Evolutionary conservation across 352 stramenopile species (phyloP), one percentile per base, ranked within the genome.

Genomic region (Globisporangium sylvaticum): DNA sequence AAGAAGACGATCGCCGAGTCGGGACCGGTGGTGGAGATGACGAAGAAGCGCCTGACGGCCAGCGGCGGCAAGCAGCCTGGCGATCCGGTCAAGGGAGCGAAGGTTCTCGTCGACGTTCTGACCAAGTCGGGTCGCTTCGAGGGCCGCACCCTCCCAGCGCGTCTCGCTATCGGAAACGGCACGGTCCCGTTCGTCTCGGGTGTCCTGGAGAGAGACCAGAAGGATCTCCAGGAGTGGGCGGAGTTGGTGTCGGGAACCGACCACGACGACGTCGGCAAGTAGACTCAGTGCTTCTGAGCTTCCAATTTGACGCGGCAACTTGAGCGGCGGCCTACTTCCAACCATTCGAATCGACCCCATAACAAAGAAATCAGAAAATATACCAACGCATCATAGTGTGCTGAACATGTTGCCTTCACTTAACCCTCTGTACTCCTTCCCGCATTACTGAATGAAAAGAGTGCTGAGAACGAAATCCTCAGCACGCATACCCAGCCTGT

Each of bases 1-100:
- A 65, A 75, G 61, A 44, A 24, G 9, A 42, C 64, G 12, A 77
- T 75, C 20, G 34, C 68, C 10, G 72, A 81, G 48, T 73, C 71
- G 18, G 66, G 56, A 1, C 22, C 66, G 18, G 27, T 71, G 31
- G 76, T 64, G 18, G 71, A 73, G 59, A 62, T 62, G 25, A 29
- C 73, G 62, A 75, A 67, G 5, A 60, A 59, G 2, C 64, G 71
- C 39, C 58, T 78, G 39, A 22, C 8, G 1, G 15, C 6, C 7
- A 10, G 58, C 8, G 31, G 64, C 4, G 56, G 44, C n/a, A 54
- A 37, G 22, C 62, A 67, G 50, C 37, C 53, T 12, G 67, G 67
- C 15, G 67, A 73, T 14, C 46, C 67, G 18, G 62, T 20, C 32
- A 57, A 50, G 27, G 64, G 25, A 14, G 64, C 54, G 8, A 24